Evolutionary conservation across 768 basidiomycete genomes (phyloP), one percentile per base, ranked within the genome.

Genomic region (Suillus sp.): DNA sequence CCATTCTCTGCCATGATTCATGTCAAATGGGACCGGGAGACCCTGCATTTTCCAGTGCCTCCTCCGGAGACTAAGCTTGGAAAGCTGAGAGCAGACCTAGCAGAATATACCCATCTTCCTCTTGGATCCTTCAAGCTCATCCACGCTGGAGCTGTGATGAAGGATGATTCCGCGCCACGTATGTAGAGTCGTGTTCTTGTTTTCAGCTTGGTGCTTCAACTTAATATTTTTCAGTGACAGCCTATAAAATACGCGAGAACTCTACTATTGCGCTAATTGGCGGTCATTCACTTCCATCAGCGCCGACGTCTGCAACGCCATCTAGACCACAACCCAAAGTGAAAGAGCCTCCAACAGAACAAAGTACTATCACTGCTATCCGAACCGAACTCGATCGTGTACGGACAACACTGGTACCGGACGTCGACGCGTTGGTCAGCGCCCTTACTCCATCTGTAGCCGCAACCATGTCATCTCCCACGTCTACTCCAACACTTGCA

Each of bases 121-220:
- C 74, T 77, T 34, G 70, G 83, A 66, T 83, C 84, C 34, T 93
- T 97, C 83, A 93, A 95, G 74, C 84, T 99, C 70, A 87, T 99
- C 66, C 89, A 91, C 78, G 86, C 90, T 53, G 96, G 96, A 43
- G 95, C 93, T 1, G 85, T 97, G 74, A 90, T 98, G 84, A 90
- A 89, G 68, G 93, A 96, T 72, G 88, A 95, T 72, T 72, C 78
- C 63, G 83, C 86, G 9, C 84, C 88, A 53, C 77, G 88, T 91
- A 66, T 67, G 78, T 84, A 72, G 45, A 63, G 18, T 22, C 62
- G 61, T 47, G 61, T 54, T 34, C 6, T 50, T 62, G 18, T 40
- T 48, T 48, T 40, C 56, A 57, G 5, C 10, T 13, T 18, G 40
- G 14, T 3, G 18, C 18, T 27, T 30, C 38, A 40, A 9, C 40